Evolutionary conservation across 2,329 filamentous ascomycete species (phyloP), one percentile per base, ranked within the genome.

Genomic region (Allantophomopsis cytisporea): DNA sequence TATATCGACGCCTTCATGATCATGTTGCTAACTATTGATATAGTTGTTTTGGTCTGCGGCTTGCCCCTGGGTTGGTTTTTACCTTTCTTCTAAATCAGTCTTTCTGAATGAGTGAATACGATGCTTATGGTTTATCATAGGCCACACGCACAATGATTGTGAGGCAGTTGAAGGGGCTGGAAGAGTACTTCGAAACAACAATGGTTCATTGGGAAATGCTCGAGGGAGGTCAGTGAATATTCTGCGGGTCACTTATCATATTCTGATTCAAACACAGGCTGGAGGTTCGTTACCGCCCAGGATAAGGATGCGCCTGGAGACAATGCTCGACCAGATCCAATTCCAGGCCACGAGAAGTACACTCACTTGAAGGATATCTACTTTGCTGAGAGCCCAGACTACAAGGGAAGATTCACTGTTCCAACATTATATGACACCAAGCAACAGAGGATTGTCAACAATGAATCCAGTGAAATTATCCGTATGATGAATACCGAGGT

Each of bases 121-220:
- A 20, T 20, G 18, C 18, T 20, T 20, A 20, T 20, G 18, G 18
- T 20, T 20, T 20, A 20, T 20, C 18, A 20, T 20, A 20, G 18
- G 18, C 18, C 7, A 20, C 18, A 4, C 80, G 91, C 34, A 81
- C 86, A 0, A 68, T 96, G 47, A 94, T 96, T 49, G 82, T 83
- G 2, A 74, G 89, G 42, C 81, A 86, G 58, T 71, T 98, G 53
- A 98, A 96, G 66, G 91, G 89, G 0, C 70, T 98, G 1, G 83
- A 96, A 51, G 80, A 93, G 41, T 71, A 91, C 47, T 79, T 98
- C 49, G 69, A 71, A 15, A 56, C 42, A 34, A 56, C 54, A 0
- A 45, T 45, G 15, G 54, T 56, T 11, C 54, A 56, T 35, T 56
- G 54, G 89, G 80, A 94, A 52, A 76, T 96, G 65, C 69, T 60